phyloP scores from a whole-genome alignment of 2,329 filamentous ascomycete species.

The Neonectria magnoliae region DNA sequence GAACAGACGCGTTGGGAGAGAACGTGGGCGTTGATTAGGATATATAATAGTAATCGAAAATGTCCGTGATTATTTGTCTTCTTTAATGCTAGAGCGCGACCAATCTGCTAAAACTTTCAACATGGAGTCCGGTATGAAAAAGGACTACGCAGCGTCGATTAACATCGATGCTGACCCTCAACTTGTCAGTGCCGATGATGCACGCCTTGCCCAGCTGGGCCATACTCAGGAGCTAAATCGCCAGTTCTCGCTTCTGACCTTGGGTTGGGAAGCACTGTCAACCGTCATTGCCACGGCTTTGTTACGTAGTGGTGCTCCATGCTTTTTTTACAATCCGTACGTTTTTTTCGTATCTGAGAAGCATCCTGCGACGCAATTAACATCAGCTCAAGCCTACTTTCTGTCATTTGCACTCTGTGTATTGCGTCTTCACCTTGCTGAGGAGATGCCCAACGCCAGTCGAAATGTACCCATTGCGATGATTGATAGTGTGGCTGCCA shows the following conservation, averaged over 20 bases:
- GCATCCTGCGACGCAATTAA: background rate
- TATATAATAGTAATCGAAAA: background rate
- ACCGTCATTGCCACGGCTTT: conserved; percentile 57
- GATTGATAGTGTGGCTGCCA: conserved; percentile 50
- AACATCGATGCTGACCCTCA: background rate
- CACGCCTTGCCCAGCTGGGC: conserved; percentile 42
- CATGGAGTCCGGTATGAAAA: background rate
- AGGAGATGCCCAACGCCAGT: conserved; percentile 47
- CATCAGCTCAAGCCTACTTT: conserved; percentile 18
- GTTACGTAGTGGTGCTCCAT: conserved; percentile 56
- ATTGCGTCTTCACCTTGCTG: conserved; percentile 42
- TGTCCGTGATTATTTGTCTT: background rate
- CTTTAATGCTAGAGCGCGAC: background rate
- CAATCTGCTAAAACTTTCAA: background rate
- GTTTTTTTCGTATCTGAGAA: background rate
- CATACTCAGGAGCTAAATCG: conserved; percentile 45
- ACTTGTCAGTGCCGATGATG: conserved; percentile 42
- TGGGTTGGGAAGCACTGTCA: conserved; percentile 60
- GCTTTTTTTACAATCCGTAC: conserved; percentile 51
- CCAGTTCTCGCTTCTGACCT: conserved; percentile 54
- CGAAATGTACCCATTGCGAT: conserved; percentile 48
- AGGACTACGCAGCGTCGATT: background rate
- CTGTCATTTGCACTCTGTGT: conserved; percentile 27
- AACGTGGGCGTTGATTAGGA: background rate
- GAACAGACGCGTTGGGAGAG: background rate